Conservation (phyloP, 1,284 basidiomycete species). For the Puccinia coronata region DNA sequence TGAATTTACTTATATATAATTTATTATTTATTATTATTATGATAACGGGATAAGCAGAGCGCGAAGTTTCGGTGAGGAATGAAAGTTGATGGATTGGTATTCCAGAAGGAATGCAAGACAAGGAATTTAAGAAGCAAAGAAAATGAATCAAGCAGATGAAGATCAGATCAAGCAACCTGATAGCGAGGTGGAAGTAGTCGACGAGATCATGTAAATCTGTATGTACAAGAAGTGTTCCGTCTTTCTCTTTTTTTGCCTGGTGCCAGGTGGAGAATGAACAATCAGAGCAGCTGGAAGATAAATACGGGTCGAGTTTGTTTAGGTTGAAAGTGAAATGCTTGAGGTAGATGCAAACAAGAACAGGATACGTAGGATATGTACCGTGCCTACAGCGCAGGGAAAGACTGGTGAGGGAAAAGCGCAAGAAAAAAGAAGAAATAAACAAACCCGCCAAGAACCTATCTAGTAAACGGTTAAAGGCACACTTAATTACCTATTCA, state of each 20-base stretch:
- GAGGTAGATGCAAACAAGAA: background rate
- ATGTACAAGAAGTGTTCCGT: slow-evolving; percentile 16
- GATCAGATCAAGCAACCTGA: slow-evolving; percentile 31
- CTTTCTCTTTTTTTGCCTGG: no score
- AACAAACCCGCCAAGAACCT: background rate
- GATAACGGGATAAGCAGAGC: background rate
- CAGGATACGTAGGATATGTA: slow-evolving; percentile 20
- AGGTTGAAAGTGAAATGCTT: slow-evolving; percentile 29
- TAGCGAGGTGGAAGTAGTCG: slow-evolving; percentile 19
- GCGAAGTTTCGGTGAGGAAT: background rate
- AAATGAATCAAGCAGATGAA: no score
- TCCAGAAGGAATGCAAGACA: background rate
- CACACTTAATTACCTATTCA: background rate
- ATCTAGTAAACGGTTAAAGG: background rate
- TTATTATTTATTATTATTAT: background rate
- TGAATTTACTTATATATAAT: background rate
- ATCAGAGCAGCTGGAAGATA: slow-evolving; percentile 19
- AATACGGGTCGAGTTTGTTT: slow-evolving; percentile 5
- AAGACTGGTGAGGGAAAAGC: slow-evolving; percentile 7
- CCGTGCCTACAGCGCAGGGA: slow-evolving; percentile 32
- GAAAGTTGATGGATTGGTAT: slow-evolving; percentile 7
- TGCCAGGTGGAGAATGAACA: slow-evolving; percentile 24
- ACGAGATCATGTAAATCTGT: slow-evolving; percentile 21
- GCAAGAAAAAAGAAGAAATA: background rate
- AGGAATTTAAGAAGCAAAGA: no score